phyloP scores from a whole-genome alignment of 345 rosid species.

The Melaleuca alternifolia region DNA sequence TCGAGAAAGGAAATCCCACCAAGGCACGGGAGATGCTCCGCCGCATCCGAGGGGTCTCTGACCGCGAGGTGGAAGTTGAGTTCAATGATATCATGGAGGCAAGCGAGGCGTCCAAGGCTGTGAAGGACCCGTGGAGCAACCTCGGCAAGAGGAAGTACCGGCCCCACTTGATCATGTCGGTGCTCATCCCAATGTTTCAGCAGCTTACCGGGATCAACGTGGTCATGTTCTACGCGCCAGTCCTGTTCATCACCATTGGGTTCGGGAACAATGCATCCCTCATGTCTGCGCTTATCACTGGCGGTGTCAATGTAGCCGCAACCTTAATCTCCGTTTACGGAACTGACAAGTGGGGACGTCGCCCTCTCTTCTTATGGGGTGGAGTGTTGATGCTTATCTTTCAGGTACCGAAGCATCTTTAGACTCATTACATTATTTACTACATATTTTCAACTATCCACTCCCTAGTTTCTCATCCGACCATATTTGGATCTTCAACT shows the following conservation, averaged over 20 bases:
- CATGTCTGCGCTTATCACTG: conserved; percentile 56
- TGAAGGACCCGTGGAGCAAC: conserved; percentile 58
- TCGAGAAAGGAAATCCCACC: conserved; percentile 52
- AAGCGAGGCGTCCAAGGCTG: conserved; percentile 44
- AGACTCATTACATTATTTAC: background rate
- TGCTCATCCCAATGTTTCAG: conserved; percentile 58
- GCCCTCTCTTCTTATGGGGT: conserved; percentile 56
- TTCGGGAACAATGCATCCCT: conserved; percentile 62
- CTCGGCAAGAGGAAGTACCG: conserved; percentile 40
- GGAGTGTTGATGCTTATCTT: conserved; percentile 21
- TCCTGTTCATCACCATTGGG: conserved; percentile 58
- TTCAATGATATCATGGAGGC: conserved; percentile 55
- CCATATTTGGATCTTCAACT: background rate
- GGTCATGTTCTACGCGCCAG: conserved; percentile 70
- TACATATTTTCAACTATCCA: background rate
- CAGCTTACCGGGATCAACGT: conserved; percentile 74
- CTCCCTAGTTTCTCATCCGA: background rate
- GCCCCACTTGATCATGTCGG: conserved; percentile 46
- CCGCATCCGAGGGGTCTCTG: conserved; percentile 41
- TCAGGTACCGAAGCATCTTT: background rate
- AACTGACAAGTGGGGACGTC: conserved; percentile 53
- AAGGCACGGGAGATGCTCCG: conserved; percentile 45
- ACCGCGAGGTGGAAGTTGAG: conserved; percentile 35
- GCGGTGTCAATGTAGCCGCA: conserved; percentile 41
- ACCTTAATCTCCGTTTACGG: conserved; percentile 44